Percentiles rank a stretch among this genome's conserved stretches.
phyloP scores from a whole-genome alignment of 352 stramenopile species.

The Phytophthora rubi region DNA sequence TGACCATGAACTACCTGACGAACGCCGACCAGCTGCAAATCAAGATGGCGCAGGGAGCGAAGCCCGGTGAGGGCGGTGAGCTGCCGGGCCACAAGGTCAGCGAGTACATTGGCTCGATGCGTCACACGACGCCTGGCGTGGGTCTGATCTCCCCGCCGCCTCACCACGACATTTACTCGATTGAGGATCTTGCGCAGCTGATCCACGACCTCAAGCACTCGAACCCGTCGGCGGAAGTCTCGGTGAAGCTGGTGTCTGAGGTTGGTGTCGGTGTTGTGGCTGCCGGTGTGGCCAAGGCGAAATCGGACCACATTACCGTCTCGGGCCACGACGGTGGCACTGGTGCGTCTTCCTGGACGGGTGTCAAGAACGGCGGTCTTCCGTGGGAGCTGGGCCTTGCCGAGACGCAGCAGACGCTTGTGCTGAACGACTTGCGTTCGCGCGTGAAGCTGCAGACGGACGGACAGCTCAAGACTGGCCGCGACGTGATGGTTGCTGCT shows the following conservation, averaged over 20 bases:
- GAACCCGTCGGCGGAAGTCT: constrained; percentile 93
- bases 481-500: constrained; percentile 94
- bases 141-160: constrained; percentile 96
- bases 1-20: constrained; percentile 97
- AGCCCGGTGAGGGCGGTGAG: constrained; percentile 96
- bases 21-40: constrained; percentile 98
- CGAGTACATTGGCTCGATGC: constrained; percentile 95
- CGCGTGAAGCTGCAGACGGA: constrained; percentile 96
- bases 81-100: constrained; percentile 97
- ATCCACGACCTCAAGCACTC: constrained; percentile 98
- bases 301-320: constrained; percentile 96
- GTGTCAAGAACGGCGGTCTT: constrained; percentile 93
- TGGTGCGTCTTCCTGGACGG: constrained; percentile 95
- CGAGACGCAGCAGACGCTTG: constrained; percentile 96
- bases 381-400: constrained; percentile 97
- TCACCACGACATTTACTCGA: constrained; percentile 99
- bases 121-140: constrained; percentile 96
- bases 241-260: constrained; percentile 97
- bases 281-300: constrained; percentile 90
- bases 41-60: constrained; percentile 98
- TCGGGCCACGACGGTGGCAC: constrained; percentile 96
- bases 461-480: constrained; percentile 94
- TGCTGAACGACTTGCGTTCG: constrained; percentile 94
- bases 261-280: constrained; percentile 96
- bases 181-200: constrained; percentile 97